These are phyloP conservation scores for Chenopodium album DNA, from an alignment of 148 eudicot genomes.

Conservation along the genomic window DNA sequence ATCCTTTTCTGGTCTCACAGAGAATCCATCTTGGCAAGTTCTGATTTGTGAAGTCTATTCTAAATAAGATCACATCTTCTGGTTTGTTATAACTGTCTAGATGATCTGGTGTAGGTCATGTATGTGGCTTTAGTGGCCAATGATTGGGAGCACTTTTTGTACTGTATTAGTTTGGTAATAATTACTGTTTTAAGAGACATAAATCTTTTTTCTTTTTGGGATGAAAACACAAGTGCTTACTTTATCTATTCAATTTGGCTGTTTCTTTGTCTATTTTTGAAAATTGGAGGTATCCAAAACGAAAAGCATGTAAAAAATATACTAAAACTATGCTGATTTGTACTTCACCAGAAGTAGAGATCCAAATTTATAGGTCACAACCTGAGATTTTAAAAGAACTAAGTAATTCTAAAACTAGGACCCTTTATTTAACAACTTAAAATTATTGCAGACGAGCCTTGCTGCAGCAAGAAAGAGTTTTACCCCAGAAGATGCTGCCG, in stretches of 20 bases:
- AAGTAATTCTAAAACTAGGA: neutral
- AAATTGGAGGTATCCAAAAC: neutral
- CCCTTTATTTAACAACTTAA: constrained; percentile 1
- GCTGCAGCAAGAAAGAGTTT: constrained; percentile 51
- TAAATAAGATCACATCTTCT: neutral
- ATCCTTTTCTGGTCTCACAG: no score
- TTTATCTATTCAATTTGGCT: neutral
- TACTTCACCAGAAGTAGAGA: neutral
- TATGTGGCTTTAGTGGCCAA: neutral
- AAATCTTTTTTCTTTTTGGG: neutral
- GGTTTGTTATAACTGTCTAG: neutral
- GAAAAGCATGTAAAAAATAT: neutral
- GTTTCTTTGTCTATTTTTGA: neutral
- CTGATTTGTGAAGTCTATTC: neutral
- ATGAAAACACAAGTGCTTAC: neutral
- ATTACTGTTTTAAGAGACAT: neutral
- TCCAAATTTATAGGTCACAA: neutral
- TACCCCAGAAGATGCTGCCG: constrained; percentile 36
- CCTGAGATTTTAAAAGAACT: neutral
- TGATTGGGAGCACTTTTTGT: neutral
- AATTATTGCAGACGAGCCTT: constrained; percentile 39
- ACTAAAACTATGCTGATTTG: neutral
- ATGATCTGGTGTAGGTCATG: neutral
- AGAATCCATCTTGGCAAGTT: no score
- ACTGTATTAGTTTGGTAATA: neutral